Conservation (phyloP, 345 rosid species). For the Eucalyptus guilfoylei region DNA sequence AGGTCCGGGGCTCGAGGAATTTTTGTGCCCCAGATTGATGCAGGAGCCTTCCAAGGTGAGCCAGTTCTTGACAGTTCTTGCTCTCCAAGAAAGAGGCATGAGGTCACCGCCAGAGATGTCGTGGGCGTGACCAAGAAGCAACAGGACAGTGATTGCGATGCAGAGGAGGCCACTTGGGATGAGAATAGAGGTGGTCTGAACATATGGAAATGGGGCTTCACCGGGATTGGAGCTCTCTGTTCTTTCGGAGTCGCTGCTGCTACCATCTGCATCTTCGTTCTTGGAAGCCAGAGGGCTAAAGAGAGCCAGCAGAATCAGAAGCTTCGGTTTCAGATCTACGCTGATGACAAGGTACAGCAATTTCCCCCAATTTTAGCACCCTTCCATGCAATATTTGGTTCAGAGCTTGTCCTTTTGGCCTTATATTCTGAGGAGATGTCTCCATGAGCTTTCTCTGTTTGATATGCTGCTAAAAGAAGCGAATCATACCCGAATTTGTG, state of each 20-base stretch:
- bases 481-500: not conserved
- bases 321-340: not conserved
- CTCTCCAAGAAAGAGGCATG: conserved; percentile 26
- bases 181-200: conserved; percentile 23
- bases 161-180: conserved; percentile 26
- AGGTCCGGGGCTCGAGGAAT: conserved; percentile 21
- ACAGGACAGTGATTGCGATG: not conserved
- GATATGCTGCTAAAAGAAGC: not conserved
- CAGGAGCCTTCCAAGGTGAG: conserved; percentile 19
- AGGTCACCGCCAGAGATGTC: not conserved
- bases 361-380: not conserved
- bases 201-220: conserved; percentile 72
- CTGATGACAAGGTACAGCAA: not conserved
- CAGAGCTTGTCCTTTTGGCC: not conserved
- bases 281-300: conserved; percentile 48
- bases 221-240: conserved; percentile 84
- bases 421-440: not conserved
- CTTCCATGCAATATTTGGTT: not conserved
- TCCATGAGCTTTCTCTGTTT: not conserved
- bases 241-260: conserved; percentile 95
- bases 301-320: conserved; percentile 31
- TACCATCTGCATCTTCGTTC: conserved; percentile 50
- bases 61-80: conserved; percentile 11
- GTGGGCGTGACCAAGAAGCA: not conserved
- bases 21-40: conserved; percentile 25